Base-by-base conservation (phyloP, 2,329 filamentous ascomycete species). In the Pseudogymnoascus sp. region DNA sequence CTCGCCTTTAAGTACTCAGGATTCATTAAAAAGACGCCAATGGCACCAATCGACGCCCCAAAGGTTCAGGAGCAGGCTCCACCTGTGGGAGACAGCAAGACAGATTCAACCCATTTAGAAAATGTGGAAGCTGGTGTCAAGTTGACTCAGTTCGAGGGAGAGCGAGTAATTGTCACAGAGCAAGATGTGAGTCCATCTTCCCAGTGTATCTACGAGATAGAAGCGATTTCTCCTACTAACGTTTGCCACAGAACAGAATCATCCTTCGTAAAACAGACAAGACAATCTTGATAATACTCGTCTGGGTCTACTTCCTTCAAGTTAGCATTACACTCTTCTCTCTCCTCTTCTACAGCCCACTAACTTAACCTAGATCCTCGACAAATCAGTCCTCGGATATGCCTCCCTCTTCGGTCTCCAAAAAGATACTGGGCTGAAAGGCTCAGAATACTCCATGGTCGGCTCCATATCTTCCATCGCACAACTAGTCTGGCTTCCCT, bases 401-500 rank as follows among this genome's bases (percentile, higher is more conserved):
- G 83, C 83, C 1, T 83, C 83, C 4, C 81, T 86, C 40, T 85
- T 85, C 67, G 83, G 82, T 0, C 82, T 86, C 61, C 73, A 77
- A 26, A 76, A 84, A 23, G 83, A 86, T 66, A 75, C 84, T 5
- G 71, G 80, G 11, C 74, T 85, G 0, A 75, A 77, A 42, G 82
- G 82, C 0, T 78, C 78, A 1, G 75, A 83, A 67, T 85, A 84
- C 66, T 81, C 74, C 0, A 72, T 86, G 18, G 72, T 86, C 21
- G 80, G 82, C 23, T 84, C 82, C 5, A 83, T 86, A 42, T 76
- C 79, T 0, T 77, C 83, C 0, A 83, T 87, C 23, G 83, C 83
- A 1, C 83, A 87, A 71, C 77, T 87, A 37, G 80, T 74, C 47
- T 86, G 83, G 81, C 82, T 85, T 65, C 84, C 84, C 0, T 82